Evolutionary conservation across 2,329 filamentous ascomycete genomes (phyloP).

Genomic region (Fusarium multiceps): DNA sequence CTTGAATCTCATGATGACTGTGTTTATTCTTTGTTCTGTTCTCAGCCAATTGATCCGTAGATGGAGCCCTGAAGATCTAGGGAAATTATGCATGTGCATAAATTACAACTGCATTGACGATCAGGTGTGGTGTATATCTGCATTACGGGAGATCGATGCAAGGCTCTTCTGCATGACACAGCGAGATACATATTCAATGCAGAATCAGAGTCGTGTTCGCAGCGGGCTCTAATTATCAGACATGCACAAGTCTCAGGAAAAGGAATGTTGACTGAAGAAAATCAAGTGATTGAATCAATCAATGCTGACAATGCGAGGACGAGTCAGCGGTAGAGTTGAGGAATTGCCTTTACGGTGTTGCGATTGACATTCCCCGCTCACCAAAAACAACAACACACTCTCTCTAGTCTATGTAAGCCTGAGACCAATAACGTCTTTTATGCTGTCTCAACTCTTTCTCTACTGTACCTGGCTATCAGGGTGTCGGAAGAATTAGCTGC

Average conservation of each 20-base stretch:
- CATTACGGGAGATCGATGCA: conserved; percentile 45
- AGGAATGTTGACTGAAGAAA: conserved; percentile 19
- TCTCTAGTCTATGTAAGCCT: conserved; percentile 7
- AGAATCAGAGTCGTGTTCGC: conserved; percentile 9
- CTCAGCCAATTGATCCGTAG: conserved; percentile 11
- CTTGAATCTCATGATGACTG: conserved; percentile 20
- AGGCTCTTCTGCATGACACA: conserved; percentile 41
- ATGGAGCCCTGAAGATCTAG: conserved; percentile 13
- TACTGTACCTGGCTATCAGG: background rate
- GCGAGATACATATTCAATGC: conserved; percentile 17
- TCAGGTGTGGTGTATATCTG: conserved; percentile 36
- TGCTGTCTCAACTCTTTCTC: conserved; percentile 34
- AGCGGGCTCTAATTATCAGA: conserved; percentile 3
- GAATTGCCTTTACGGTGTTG: background rate
- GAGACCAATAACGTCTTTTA: conserved; percentile 37
- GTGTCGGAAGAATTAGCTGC: too few species aligned
- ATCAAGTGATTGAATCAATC: background rate
- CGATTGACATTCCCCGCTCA: conserved; percentile 16
- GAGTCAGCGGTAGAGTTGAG: background rate
- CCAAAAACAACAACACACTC: conserved; percentile 8
- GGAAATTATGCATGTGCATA: conserved; percentile 36
- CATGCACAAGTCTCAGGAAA: background rate
- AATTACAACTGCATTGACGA: conserved; percentile 42
- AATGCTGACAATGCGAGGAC: conserved; percentile 3
- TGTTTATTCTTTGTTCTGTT: conserved; percentile 13